Evolutionary conservation across 306 rosid species (phyloP).

Genomic region (Malus orientalis): DNA sequence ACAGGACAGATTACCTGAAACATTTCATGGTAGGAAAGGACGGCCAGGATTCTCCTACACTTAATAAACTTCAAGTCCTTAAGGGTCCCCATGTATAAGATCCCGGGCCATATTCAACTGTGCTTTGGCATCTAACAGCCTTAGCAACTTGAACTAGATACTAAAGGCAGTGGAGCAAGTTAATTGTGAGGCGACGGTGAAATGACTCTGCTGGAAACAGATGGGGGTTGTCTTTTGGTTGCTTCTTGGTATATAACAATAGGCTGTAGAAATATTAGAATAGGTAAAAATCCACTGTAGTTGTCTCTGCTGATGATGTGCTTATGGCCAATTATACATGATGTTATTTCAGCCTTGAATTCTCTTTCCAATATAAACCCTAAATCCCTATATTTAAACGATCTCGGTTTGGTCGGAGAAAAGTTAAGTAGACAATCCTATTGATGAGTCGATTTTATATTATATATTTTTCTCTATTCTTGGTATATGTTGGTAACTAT

Average conservation of each 20-base stretch:
- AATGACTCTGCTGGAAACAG: neutral
- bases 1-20: slow-evolving; percentile 24
- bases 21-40: slow-evolving; percentile 39
- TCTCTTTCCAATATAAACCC: neutral
- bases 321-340: neutral
- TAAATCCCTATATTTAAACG: neutral
- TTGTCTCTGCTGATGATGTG: neutral
- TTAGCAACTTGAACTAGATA: neutral
- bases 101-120: neutral
- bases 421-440: neutral
- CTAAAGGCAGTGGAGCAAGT: neutral
- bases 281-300: neutral
- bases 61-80: slow-evolving; percentile 5
- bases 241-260: neutral
- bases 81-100: neutral
- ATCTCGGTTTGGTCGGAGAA: neutral
- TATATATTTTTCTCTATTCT: no score
- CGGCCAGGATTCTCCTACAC: neutral
- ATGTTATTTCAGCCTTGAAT: neutral
- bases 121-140: neutral
- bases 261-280: neutral
- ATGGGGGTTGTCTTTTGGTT: neutral
- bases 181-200: neutral
- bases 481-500: no score
- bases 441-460: no score